phyloP scores from a whole-genome alignment of 2,329 filamentous ascomycete species.

The Exserohilum rostratum region DNA sequence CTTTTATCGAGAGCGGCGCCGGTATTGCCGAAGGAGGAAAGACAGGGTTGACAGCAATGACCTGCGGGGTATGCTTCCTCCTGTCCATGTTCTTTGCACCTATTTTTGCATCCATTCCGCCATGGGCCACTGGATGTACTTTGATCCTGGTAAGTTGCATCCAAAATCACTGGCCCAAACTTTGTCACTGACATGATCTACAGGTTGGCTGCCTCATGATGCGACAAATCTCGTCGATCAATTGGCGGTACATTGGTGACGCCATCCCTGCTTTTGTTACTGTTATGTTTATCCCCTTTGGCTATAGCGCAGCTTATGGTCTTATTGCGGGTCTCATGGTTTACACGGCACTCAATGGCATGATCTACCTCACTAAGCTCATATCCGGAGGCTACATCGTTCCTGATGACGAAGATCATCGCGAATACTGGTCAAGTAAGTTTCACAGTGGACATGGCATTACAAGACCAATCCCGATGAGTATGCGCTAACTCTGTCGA shows the following conservation, averaged over 20 bases:
- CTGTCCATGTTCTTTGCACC: slow-evolving; percentile 88
- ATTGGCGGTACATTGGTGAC: slow-evolving; percentile 86
- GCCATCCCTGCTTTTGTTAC: slow-evolving; percentile 84
- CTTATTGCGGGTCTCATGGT: slow-evolving; percentile 79
- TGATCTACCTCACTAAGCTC: slow-evolving; percentile 72
- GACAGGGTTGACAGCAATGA: slow-evolving; percentile 80
- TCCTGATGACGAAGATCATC: slow-evolving; percentile 74
- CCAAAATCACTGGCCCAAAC: neutral
- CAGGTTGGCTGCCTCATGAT: slow-evolving; percentile 75
- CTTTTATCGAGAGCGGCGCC: slow-evolving; percentile 85
- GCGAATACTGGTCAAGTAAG: slow-evolving; percentile 81
- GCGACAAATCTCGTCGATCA: slow-evolving; percentile 76
- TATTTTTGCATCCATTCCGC: slow-evolving; percentile 86
- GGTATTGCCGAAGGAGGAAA: slow-evolving; percentile 87
- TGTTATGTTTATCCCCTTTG: slow-evolving; percentile 85
- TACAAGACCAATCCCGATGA: neutral
- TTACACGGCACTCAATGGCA: slow-evolving; percentile 75
- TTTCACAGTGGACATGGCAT: neutral
- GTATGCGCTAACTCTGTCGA: neutral
- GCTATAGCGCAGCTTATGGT: slow-evolving; percentile 86
- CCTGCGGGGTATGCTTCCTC: slow-evolving; percentile 82
- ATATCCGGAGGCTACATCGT: slow-evolving; percentile 70
- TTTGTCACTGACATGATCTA: slow-evolving; percentile 18
- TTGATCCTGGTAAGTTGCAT: slow-evolving; percentile 70
- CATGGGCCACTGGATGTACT: slow-evolving; percentile 87